Evolutionary conservation across 129 eudicot genomes (phyloP), one percentile per base, ranked within the genome.

Genomic region (Scalesia atractyloides): DNA sequence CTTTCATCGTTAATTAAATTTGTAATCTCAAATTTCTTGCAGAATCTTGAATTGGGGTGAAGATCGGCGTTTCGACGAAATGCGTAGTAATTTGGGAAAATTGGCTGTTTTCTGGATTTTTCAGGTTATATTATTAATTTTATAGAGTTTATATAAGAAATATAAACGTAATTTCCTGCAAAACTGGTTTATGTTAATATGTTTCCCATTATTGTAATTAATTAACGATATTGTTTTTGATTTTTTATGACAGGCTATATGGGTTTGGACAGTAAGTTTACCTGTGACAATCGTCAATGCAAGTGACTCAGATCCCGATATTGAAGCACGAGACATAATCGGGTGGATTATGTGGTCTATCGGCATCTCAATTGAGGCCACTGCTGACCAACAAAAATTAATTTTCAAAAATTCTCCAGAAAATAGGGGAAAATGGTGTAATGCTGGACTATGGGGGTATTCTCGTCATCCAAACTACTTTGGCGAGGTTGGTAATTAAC

Each of bases 211-310:
- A 18, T 26, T 60, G 14, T 73, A 22, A 20, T 34, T 19, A 15
- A 50, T 74, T 44, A 61, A 50, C 36, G 66, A 57, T 66, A 61
- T 58, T 50, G 66, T 33, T 75, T 24, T 30, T 2, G 3, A 30
- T 11, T 20, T 10, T 19, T 64, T 56, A 16, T 77, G 72, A 73
- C 92, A 94, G 99, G 99, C 99, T 43, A 80, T 95, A 34, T 95
- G 99, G 99, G 97, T 95, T 64, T 95, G 99, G 99, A 87, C 97
- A 19, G 99, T 95, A 80, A 90, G 97, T 83, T 82, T 95, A 73
- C 99, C 99, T 0, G 91, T 95, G 70, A 95, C 97, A 71, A 53
- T 95, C 80, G 96, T 91, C 59, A 95, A 95, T 69, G 97, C 99
- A 70, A 88, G 88, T 33, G 86, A 88, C 62, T 72, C 84, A 63